These are phyloP conservation scores for Heritiera fomes DNA, from an alignment of 345 rosid genomes.

Conservation along the genomic window DNA sequence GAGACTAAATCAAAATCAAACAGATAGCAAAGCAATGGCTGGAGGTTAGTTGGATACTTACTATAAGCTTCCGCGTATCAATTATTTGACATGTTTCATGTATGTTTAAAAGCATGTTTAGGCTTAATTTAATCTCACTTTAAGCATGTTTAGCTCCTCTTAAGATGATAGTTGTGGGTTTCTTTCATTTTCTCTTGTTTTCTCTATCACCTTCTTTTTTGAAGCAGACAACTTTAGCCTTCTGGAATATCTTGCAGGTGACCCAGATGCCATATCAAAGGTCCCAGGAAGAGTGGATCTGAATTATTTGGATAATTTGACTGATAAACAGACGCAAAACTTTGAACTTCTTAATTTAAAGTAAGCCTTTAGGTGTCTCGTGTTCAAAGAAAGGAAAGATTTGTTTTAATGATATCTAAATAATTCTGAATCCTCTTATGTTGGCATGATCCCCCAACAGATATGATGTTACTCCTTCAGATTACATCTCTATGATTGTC, in stretches of 20 bases:
- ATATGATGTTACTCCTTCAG: constrained; percentile 81
- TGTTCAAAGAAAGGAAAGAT: neutral
- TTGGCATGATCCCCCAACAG: constrained; percentile 30
- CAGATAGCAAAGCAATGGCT: too few species aligned
- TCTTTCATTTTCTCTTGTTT: too few species aligned
- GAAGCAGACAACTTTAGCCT: neutral
- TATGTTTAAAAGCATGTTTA: too few species aligned
- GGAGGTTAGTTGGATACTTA: too few species aligned
- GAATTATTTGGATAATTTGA: constrained; percentile 39
- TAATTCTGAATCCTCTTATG: constrained; percentile 17
- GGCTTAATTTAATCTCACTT: too few species aligned
- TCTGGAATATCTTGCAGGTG: constrained; percentile 20
- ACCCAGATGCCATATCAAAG: constrained; percentile 42
- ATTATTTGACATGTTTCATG: too few species aligned
- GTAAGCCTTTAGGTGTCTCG: constrained; percentile 39
- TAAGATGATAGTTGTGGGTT: too few species aligned
- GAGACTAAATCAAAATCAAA: too few species aligned
- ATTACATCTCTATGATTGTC: constrained; percentile 69
- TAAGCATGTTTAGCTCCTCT: too few species aligned
- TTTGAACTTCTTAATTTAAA: constrained; percentile 65
- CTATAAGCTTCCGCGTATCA: too few species aligned
- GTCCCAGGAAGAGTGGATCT: constrained; percentile 44
- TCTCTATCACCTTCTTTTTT: neutral
- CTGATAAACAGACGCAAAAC: constrained; percentile 41
- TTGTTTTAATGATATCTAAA: neutral